phyloP scores from a whole-genome alignment of 2,329 filamentous ascomycete genomes.

The Podosphaera aphanis region DNA sequence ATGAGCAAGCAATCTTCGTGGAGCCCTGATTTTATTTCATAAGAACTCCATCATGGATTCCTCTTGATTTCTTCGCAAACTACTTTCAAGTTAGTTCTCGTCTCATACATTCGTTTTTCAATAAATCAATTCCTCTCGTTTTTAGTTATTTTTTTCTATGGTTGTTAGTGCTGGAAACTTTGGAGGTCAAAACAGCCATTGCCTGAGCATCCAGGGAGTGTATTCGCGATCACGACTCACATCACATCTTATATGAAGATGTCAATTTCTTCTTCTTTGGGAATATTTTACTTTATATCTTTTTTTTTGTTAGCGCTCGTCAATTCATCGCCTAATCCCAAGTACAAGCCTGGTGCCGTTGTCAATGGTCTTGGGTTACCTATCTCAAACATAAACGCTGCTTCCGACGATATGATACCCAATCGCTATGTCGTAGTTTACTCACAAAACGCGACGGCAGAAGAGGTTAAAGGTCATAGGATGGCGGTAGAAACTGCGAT shows the following conservation, averaged over 20 bases:
- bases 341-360: slow-evolving; percentile 1
- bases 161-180: background rate
- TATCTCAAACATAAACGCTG: slow-evolving; percentile 27
- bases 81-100: background rate
- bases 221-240: background rate
- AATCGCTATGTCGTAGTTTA: slow-evolving; percentile 43
- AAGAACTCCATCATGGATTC: background rate
- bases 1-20: background rate
- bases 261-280: background rate
- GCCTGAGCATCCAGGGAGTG: background rate
- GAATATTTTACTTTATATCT: background rate
- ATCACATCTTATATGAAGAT: background rate
- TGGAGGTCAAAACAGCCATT: background rate
- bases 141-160: background rate
- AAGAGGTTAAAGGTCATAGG: slow-evolving; percentile 26
- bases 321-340: slow-evolving; percentile 2
- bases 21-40: background rate
- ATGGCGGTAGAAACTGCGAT: slow-evolving; percentile 24
- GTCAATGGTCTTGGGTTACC: slow-evolving; percentile 19
- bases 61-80: background rate
- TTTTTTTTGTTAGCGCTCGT: slow-evolving; percentile 2
- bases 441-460: slow-evolving; percentile 27
- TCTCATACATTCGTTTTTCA: background rate
- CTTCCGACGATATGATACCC: slow-evolving; percentile 30
- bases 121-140: background rate